Conservation (phyloP, 345 rosid genomes). For the Carallia brachiata region DNA sequence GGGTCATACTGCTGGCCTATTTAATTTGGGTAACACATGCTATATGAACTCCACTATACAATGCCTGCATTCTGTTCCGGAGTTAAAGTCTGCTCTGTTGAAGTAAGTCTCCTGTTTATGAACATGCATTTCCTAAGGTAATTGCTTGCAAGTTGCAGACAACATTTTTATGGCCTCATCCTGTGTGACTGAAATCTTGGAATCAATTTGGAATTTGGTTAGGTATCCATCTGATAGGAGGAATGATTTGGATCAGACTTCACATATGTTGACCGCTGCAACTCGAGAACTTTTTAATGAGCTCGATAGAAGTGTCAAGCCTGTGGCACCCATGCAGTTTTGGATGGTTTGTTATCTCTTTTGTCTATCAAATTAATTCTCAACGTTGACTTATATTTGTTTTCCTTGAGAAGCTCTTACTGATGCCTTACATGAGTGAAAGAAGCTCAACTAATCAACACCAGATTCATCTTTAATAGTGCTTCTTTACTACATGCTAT, state of each 20-base stretch:
- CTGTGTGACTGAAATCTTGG: constrained; percentile 11
- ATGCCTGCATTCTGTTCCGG: constrained; percentile 97
- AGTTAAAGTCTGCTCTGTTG: constrained; percentile 78
- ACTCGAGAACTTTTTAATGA: constrained; percentile 86
- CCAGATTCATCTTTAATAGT: not conserved
- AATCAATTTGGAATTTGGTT: constrained; percentile 18
- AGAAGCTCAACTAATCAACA: constrained; percentile 5
- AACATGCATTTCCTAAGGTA: not conserved
- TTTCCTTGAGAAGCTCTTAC: not conserved
- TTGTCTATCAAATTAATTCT: constrained; percentile 4
- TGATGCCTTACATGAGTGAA: not conserved
- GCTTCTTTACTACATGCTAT: not conserved
- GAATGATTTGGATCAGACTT: constrained; percentile 83
- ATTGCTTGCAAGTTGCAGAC: not conserved
- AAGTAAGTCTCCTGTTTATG: constrained; percentile 38
- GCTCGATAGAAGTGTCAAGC: constrained; percentile 84
- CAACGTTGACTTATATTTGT: not conserved
- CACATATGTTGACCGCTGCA: constrained; percentile 91
- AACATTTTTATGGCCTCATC: constrained; percentile 3
- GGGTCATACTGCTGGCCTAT: constrained; percentile 95
- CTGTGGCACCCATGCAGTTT: constrained; percentile 94
- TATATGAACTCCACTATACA: constrained; percentile 98
- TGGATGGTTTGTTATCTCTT: constrained; percentile 71
- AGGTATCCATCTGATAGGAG: constrained; percentile 75
- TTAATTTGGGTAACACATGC: constrained; percentile 95